A percentile compares a stretch with the other conserved stretches of the same genome.
Evolutionary conservation across 139 green algal genomes (phyloP).

Genomic region (Mychonastes homosphaera): DNA sequence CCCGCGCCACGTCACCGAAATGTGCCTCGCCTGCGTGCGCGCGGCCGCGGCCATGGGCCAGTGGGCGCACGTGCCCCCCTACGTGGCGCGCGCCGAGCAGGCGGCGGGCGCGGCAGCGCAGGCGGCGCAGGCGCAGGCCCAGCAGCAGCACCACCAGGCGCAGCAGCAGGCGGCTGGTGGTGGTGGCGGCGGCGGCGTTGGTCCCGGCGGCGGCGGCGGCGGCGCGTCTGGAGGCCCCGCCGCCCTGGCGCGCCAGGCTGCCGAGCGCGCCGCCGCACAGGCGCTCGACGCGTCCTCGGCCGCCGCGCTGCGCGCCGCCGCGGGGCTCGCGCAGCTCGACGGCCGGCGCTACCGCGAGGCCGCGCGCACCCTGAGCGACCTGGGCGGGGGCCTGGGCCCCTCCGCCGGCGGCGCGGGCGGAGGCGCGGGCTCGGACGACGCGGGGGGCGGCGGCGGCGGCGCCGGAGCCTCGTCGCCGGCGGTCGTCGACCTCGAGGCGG

Average conservation of each 20-base stretch:
- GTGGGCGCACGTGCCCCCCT: constrained; percentile 75
- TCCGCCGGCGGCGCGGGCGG: constrained; percentile 57
- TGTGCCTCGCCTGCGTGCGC: constrained; percentile 79
- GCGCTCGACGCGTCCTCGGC: constrained; percentile 25
- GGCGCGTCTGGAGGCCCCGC: background rate
- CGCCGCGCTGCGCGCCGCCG: constrained; percentile 53
- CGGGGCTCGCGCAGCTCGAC: constrained; percentile 49
- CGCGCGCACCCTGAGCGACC: constrained; percentile 53
- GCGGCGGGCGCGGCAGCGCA: constrained; percentile 30
- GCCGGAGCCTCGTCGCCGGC: constrained; percentile 1
- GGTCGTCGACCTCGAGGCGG: too few species aligned
- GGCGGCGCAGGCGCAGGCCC: too few species aligned
- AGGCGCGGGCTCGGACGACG: background rate
- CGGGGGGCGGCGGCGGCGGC: background rate
- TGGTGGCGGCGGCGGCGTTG: background rate
- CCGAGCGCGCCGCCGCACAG: too few species aligned
- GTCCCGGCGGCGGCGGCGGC: background rate
- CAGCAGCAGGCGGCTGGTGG: background rate
- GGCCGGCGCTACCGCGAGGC: constrained; percentile 67
- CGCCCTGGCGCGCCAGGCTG: background rate
- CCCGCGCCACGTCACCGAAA: constrained; percentile 66
- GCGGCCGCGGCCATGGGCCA: constrained; percentile 69
- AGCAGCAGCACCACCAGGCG: background rate
- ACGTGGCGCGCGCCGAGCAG: constrained; percentile 74
- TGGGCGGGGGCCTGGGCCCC: constrained; percentile 55